phyloP scores from a whole-genome alignment of 2,329 filamentous ascomycete species.

The Coniochaeta sp. region DNA sequence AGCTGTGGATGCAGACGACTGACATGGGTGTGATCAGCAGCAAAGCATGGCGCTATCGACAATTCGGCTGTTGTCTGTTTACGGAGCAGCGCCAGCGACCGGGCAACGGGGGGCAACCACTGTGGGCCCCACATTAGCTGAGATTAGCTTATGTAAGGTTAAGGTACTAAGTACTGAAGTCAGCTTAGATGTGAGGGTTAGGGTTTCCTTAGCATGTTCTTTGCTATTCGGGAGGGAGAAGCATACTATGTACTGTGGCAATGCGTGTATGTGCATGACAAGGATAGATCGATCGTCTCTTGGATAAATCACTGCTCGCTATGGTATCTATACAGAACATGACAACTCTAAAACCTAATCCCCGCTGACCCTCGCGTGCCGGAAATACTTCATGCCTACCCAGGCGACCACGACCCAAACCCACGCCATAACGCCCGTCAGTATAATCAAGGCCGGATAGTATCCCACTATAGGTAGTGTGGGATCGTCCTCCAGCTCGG shows the following conservation, averaged over 20 bases:
- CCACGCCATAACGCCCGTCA: conserved; percentile 96
- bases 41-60: conserved; percentile 1
- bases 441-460: conserved; percentile 87
- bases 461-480: conserved; percentile 95
- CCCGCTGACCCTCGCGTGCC: conserved; percentile 82
- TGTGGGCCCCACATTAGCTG: too few species aligned
- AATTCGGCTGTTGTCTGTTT: conserved; percentile 2
- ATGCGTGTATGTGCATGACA: too few species aligned
- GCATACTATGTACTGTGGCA: too few species aligned
- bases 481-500: conserved; percentile 89
- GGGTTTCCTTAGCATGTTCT: too few species aligned
- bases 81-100: background rate
- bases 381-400: conserved; percentile 99
- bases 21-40: background rate
- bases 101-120: background rate
- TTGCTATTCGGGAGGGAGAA: too few species aligned
- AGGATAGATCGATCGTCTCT: too few species aligned
- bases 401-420: conserved; percentile 97
- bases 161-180: too few species aligned
- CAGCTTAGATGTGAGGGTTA: too few species aligned
- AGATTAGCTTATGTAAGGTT: too few species aligned
- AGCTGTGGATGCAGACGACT: background rate
- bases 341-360: conserved; percentile 32
- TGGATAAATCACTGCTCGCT: background rate
- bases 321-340: background rate